Evolutionary conservation across 2,329 filamentous ascomycete species (phyloP).

Genomic region (Aureobasidium sp.): DNA sequence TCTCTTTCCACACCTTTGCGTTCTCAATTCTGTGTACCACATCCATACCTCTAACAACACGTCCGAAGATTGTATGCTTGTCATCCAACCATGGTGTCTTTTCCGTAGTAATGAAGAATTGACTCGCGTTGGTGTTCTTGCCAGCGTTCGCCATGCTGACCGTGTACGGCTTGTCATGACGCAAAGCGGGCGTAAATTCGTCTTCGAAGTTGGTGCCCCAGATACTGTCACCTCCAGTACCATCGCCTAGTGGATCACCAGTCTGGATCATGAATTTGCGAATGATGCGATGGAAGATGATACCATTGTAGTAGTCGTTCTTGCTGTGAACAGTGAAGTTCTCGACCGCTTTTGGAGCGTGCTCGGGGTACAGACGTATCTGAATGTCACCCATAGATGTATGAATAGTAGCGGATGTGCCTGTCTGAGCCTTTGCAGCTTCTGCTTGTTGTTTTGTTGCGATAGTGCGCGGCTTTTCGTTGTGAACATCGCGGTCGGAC

Average conservation of each 20-base stretch:
- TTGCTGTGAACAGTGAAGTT: slow-evolving; percentile 92
- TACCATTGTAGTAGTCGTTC: slow-evolving; percentile 92
- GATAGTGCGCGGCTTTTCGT: slow-evolving; percentile 73
- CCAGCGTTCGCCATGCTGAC: slow-evolving; percentile 98
- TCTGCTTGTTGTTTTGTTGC: slow-evolving; percentile 42
- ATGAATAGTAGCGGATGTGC: slow-evolving; percentile 75
- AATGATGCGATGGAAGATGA: slow-evolving; percentile 95
- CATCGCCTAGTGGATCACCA: slow-evolving; percentile 79
- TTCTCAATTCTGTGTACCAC: slow-evolving; percentile 97
- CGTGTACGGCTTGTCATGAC: slow-evolving; percentile 93
- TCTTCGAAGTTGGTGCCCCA: slow-evolving; percentile 92
- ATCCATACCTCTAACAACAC: slow-evolving; percentile 82
- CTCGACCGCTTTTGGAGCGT: slow-evolving; percentile 88
- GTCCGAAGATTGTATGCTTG: slow-evolving; percentile 93
- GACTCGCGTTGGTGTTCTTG: slow-evolving; percentile 87
- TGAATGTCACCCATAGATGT: slow-evolving; percentile 92
- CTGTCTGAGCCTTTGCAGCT: slow-evolving; percentile 55
- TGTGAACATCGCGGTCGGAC: slow-evolving; percentile 81
- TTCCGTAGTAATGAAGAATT: slow-evolving; percentile 98
- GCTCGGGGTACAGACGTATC: slow-evolving; percentile 83
- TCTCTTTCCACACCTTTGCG: slow-evolving; percentile 76
- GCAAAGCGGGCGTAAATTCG: slow-evolving; percentile 73
- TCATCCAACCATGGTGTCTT: slow-evolving; percentile 94
- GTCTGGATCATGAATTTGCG: slow-evolving; percentile 97
- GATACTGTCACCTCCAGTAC: slow-evolving; percentile 82